Evolutionary conservation across 495 filamentous ascomycete species (phyloP), one percentile per base, ranked within the genome.

Genomic region (Aspergillus conjunctus): DNA sequence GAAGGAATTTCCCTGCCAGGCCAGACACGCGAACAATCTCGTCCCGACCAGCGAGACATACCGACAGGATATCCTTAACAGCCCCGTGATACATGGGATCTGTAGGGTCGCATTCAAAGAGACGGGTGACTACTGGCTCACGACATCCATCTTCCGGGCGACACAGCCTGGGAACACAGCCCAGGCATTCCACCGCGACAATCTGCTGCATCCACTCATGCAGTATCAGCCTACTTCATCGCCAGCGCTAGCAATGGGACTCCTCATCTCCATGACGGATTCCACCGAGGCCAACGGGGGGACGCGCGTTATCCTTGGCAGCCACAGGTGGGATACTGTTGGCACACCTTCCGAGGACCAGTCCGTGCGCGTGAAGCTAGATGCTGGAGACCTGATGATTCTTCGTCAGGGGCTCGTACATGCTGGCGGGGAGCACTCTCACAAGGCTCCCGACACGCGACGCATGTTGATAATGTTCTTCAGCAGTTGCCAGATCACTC

Each of bases 281-380:
- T 54, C 39, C 51, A 34, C 7, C 15, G 51, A 54, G 51, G 51
- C 9, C 1, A 54, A 54, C 18, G 51, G 51, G 10, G 51, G 15
- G 30, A 54, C 51, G 7, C 6, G 51, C 7, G 6, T 54, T 10
- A 54, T 54, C n/a, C 15, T 20, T 6, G 51, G 51, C 17, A 54
- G 51, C 22, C 51, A 54, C 22, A 34, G 22, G 31, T 54, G 51
- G 51, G n/a, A 33, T 21, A 22, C 17, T 10, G 17, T 49, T n/a
- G n/a, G n/a, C n/a, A n/a, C n/a, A n/a, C n/a, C n/a, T n/a, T n/a
- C n/a, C n/a, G n/a, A n/a, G n/a, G n/a, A n/a, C n/a, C n/a, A n/a
- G n/a, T n/a, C n/a, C n/a, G n/a, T n/a, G n/a, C n/a, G n/a, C n/a
- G n/a, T n/a, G n/a, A n/a, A n/a, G n/a, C n/a, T n/a, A n/a, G n/a